Base-by-base conservation (phyloP, 805 yeast species). In the Hanseniaspora opuntiae region DNA sequence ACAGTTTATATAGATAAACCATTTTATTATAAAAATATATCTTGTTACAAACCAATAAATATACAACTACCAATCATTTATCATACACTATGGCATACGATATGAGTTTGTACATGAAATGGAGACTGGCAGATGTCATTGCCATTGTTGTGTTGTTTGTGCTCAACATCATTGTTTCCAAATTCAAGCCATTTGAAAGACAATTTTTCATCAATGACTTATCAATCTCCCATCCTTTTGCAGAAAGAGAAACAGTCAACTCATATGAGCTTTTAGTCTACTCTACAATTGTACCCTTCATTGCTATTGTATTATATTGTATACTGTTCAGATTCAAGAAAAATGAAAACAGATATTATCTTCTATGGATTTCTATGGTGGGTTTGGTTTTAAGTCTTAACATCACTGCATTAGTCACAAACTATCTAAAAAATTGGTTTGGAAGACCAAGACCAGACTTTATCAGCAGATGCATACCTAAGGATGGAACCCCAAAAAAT, bases 391-490 rank as follows among this genome's bases (percentile, higher is more conserved):
- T 86, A 1, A 73, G 88, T 0, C 70, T 84, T 54, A 72, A 78
- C 19, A 67, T 81, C 14, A 78, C 85, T 30, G 73, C 79, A 41
- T 69, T 82, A 30, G 61, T 84, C 50, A 86, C 95, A 3, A 86
- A 86, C 61, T 70, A 81, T 16, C 64, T 86, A 56, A 90, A 90
- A 69, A 80, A 83, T 62, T 79, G 85, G 79, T 78, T 90, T 53
- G 97, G 96, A 4, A 76, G 96, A 63, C 86, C 83, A 57, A 74
- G 98, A 56, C 98, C 98, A 0, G 98, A 90, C 67, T 86, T 89
- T 63, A 67, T 90, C 51, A 86, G 88, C 6, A 75, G 97, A 59
- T 90, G 97, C 65, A 63, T 74, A 20, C 96, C 96, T 4, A 70
- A 68, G 33, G 65, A 67, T 1, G 81, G 70, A 48, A 74, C 89